Evolutionary conservation across 1,284 basidiomycete genomes (phyloP).

Genomic region (Fereydounia khargensis): DNA sequence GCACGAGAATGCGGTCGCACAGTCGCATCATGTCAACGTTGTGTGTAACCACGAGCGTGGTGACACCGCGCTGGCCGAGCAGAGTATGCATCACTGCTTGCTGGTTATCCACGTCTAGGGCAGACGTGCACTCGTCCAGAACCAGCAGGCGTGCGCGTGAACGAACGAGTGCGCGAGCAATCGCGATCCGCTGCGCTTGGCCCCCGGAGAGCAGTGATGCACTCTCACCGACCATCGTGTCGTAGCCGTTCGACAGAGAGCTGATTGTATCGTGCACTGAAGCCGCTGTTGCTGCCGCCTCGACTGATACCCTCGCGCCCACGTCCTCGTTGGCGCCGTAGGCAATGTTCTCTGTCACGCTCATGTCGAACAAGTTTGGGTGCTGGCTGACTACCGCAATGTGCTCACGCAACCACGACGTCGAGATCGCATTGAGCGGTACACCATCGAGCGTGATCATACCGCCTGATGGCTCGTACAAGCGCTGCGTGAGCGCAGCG

Average conservation of each 20-base stretch:
- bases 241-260: conserved; percentile 76
- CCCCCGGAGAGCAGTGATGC: conserved; percentile 85
- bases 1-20: conserved; percentile 83
- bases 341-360: conserved; percentile 43
- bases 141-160: conserved; percentile 73
- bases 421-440: conserved; percentile 6
- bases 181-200: conserved; percentile 87
- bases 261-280: conserved; percentile 84
- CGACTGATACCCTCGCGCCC: conserved; percentile 58
- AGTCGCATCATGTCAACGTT: conserved; percentile 84
- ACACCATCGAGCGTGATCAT: conserved; percentile 30
- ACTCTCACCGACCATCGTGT: conserved; percentile 83
- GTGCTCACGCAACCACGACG: conserved; percentile 39
- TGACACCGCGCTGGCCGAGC: conserved; percentile 59
- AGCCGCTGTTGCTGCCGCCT: conserved; percentile 71
- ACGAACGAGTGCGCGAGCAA: conserved; percentile 81
- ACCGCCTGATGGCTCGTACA: conserved; percentile 47
- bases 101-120: conserved; percentile 66
- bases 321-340: conserved; percentile 30
- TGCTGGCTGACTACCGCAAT: conserved; percentile 43
- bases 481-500: conserved; percentile 42
- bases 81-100: conserved; percentile 71
- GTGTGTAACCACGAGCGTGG: conserved; percentile 89
- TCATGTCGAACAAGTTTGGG: conserved; percentile 41
- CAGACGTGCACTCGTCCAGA: conserved; percentile 89